A percentile compares a stretch with the other conserved stretches of the same genome.
phyloP scores from a whole-genome alignment of 164 flowering plant species.

The Sextonia rubra region DNA sequence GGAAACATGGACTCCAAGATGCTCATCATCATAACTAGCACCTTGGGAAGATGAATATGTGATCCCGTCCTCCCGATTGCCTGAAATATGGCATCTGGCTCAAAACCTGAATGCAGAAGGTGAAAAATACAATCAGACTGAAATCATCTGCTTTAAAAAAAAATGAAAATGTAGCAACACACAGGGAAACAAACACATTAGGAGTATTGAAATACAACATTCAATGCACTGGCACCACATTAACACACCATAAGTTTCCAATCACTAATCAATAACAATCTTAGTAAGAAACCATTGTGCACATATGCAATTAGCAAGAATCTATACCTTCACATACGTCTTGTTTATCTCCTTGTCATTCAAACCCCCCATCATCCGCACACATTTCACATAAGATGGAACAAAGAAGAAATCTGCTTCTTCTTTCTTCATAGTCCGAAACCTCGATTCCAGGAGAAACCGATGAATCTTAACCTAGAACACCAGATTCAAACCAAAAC shows the following conservation, averaged over 20 bases:
- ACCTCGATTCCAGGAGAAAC: conserved; percentile 57
- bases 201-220: neutral
- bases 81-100: conserved; percentile 97
- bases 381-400: conserved; percentile 87
- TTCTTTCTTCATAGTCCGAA: conserved; percentile 67
- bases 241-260: neutral
- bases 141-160: neutral
- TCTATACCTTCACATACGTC: conserved; percentile 73
- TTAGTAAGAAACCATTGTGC: neutral
- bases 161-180: neutral
- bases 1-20: neutral
- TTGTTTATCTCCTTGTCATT: conserved; percentile 83
- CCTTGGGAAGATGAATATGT: conserved; percentile 96
- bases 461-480: conserved; percentile 69
- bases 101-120: conserved; percentile 52
- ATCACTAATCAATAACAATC: too few species aligned
- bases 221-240: neutral
- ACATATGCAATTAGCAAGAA: neutral
- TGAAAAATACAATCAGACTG: neutral
- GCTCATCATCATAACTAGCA: conserved; percentile 11
- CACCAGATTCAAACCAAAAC: neutral
- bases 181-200: neutral
- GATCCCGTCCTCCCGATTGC: conserved; percentile 83
- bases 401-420: conserved; percentile 94
- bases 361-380: conserved; percentile 84